Base-by-base conservation (phyloP, 495 filamentous ascomycete species). In the Daldinia decipiens region DNA sequence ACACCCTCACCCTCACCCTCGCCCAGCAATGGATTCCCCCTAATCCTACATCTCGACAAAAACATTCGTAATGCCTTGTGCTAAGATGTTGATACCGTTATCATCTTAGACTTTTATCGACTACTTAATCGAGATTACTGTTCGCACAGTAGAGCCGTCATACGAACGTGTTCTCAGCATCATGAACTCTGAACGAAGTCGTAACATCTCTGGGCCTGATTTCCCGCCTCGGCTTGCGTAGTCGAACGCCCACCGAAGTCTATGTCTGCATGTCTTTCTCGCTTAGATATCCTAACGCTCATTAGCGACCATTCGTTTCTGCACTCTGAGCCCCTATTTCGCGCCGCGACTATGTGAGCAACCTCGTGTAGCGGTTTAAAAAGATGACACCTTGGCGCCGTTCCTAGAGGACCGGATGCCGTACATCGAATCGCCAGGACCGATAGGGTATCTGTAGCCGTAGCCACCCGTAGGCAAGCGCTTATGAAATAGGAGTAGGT, bases 121-220 rank as follows among this genome's bases (percentile, higher is more conserved):
- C 70, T 72, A 72, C 70, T 56, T 65, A 24, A 51, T 58, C 21
- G 38, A 51, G 27, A 26, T 54, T 17, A 43, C 4, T 51, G 15
- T 65, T 73, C 70, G 70, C 70, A 73, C 70, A 26, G 70, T 73
- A 54, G 12, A 40, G 34, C 1, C 1, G 8, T 60, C 55, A 53
- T 58, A 29, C 8, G 6, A 32, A 29, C 32, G 21, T 24, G 31
- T 54, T 45, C 32, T 31, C 34, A 60, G 21, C 17, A 52, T 62
- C 61, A 45, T 21, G 34, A 38, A n/a, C 12, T 26, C 38, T 36
- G 19, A 40, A 45, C 17, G 55, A 47, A 31, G 58, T 32, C 52
- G 51, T 47, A 21, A 21, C 32, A 39, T 47, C 54, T 24, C 50
- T 63, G 54, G 50, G 57, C 63, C 45, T 43, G 63, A 55, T 7